Evolutionary conservation across 1,284 basidiomycete genomes (phyloP).

Genomic region (Trametes pubescens): DNA sequence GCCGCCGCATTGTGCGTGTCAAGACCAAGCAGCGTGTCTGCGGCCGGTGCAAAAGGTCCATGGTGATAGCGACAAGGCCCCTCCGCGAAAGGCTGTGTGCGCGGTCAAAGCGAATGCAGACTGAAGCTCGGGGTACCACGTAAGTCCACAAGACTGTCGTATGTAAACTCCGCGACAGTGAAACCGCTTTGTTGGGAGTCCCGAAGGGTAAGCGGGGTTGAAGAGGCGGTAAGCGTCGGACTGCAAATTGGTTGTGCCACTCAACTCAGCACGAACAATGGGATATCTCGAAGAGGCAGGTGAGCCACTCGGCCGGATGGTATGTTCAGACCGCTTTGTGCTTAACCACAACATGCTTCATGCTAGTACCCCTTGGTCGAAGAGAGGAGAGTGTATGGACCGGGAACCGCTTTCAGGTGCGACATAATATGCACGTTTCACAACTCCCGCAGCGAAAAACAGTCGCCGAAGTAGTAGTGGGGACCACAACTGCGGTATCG

Average conservation of each 20-base stretch:
- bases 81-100: background rate
- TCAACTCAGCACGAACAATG: slow-evolving; percentile 1
- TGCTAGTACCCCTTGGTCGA: background rate
- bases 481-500: too few species aligned
- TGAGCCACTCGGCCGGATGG: background rate
- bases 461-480: too few species aligned
- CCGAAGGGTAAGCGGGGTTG: background rate
- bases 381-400: too few species aligned
- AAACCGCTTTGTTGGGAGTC: background rate
- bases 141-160: background rate
- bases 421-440: too few species aligned
- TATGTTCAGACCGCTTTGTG: background rate
- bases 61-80: background rate
- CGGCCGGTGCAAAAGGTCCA: slow-evolving; percentile 4
- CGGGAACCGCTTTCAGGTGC: too few species aligned
- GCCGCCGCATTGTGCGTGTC: background rate
- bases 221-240: background rate
- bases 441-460: too few species aligned
- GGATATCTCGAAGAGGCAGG: background rate
- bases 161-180: background rate
- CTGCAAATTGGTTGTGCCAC: background rate
- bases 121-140: too few species aligned
- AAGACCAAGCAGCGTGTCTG: background rate
- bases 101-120: slow-evolving; percentile 2
- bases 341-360: background rate